Base-by-base conservation (phyloP, 768 basidiomycete genomes). In the Rhodotorula graminis region DNA sequence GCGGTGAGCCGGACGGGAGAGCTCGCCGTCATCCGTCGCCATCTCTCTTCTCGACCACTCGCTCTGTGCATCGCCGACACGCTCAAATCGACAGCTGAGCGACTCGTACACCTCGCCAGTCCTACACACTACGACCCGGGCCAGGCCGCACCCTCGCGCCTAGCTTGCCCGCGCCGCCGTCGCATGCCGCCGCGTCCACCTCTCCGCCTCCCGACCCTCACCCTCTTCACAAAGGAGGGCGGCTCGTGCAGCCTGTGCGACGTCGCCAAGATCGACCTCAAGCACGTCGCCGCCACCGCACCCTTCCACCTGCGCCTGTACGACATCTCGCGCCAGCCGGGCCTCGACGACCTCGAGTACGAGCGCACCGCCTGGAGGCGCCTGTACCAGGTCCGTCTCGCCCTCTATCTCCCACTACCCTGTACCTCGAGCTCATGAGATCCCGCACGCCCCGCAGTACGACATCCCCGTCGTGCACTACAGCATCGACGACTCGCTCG, bases 381-480 rank as follows among this genome's bases (percentile, higher is more conserved):
- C 31, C 53, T 76, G 25, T 76, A 76, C n/a, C 74, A 75, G 60
- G 74, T 71, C 29, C 29, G 70, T 11, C 18, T 6, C 0, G 37
- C 37, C 37, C 1, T 42, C 42, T 19, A 5, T 46, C 10, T 14
- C 2, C 9, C 33, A 7, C 7, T 11, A 3, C 50, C n/a, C 23
- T 25, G 12, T 4, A 11, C 9, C 4, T 12, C 11, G 23, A 10
- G 23, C 25, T 25, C 25, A 61, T 61, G 53, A 67, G 27, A 0
- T 18, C 0, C 19, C 14, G 18, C 18, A 6, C 40, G 12, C 11
- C 10, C 9, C 11, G 19, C 52, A 75, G 71, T 76, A 72, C 69
- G 75, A 76, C 52, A 59, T 76, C 29, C 75, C 75, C 10, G 75
- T 76, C 14, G 55, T 76, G 16, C 75, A 76, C n/a, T 53, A 53